Conservation (phyloP, 108 stramenopile species). For the Fragilaria crotonensis region DNA sequence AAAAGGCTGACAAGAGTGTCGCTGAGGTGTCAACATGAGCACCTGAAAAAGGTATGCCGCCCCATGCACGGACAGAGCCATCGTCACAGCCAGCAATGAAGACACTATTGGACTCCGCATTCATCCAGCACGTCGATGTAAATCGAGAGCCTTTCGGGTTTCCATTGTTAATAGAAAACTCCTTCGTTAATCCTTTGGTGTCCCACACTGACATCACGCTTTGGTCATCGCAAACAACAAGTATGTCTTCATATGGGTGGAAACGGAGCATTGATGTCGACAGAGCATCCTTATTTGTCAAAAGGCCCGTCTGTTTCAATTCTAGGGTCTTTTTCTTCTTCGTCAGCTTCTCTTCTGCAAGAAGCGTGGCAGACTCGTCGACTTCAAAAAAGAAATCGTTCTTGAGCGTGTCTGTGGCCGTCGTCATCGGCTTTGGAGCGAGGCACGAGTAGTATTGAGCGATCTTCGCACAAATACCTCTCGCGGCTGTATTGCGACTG, state of each 20-base stretch:
- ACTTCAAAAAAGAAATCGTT: slow-evolving; percentile 17
- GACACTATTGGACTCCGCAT: slow-evolving; percentile 69
- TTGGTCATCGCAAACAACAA: slow-evolving; percentile 74
- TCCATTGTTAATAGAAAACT: slow-evolving; percentile 46
- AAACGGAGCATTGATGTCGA: slow-evolving; percentile 80
- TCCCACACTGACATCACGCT: slow-evolving; percentile 84
- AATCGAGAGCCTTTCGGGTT: slow-evolving; percentile 65
- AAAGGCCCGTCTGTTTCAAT: slow-evolving; percentile 54
- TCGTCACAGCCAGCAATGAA: slow-evolving; percentile 88
- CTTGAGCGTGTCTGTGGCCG: not conserved
- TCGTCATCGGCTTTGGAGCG: slow-evolving; percentile 13
- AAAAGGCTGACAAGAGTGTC: slow-evolving; percentile 72
- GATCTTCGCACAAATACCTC: slow-evolving; percentile 11
- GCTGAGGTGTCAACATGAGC: slow-evolving; percentile 38
- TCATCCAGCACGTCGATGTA: slow-evolving; percentile 89
- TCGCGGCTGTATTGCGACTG: slow-evolving; percentile 55
- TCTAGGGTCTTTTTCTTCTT: slow-evolving; percentile 48
- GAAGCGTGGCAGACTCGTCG: slow-evolving; percentile 25
- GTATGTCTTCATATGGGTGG: slow-evolving; percentile 88
- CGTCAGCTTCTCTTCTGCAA: slow-evolving; percentile 32
- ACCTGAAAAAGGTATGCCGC: slow-evolving; percentile 58
- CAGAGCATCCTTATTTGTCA: slow-evolving; percentile 54
- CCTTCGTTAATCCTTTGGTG: slow-evolving; percentile 36
- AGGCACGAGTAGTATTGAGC: not conserved
- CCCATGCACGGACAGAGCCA: slow-evolving; percentile 88